phyloP scores from a whole-genome alignment of 2,329 filamentous ascomycete species.

The Talaromyces sp. region DNA sequence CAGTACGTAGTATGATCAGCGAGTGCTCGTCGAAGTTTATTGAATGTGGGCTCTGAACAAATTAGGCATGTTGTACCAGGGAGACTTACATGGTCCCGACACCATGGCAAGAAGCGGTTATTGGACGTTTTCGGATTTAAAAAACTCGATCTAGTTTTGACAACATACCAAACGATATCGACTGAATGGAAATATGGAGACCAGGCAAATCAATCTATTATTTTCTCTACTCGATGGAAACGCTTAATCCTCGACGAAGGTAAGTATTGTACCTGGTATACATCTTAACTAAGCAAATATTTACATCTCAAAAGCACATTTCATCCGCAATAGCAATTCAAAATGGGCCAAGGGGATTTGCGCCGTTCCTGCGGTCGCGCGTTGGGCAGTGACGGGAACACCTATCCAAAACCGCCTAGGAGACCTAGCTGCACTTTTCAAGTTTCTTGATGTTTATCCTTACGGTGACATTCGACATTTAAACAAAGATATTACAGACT shows the following conservation, averaged over 20 bases:
- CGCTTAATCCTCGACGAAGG: not conserved
- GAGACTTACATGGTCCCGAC: not conserved
- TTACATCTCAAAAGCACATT: not conserved
- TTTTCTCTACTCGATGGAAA: not conserved
- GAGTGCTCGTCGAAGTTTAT: not conserved
- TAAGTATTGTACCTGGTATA: not conserved
- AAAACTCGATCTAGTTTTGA: not conserved
- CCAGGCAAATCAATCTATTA: not conserved
- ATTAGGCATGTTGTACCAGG: not conserved
- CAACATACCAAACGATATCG: not conserved
- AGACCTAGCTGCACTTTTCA: not conserved
- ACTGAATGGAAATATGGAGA: not conserved
- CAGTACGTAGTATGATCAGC: not conserved
- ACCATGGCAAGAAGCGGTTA: not conserved
- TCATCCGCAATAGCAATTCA: not conserved
- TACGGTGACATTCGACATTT: not conserved
- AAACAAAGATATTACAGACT: not conserved
- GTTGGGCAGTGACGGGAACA: not conserved
- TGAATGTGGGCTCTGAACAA: not conserved
- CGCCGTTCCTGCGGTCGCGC: not conserved
- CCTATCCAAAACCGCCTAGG: not conserved
- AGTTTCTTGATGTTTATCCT: not conserved
- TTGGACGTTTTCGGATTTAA: not conserved
- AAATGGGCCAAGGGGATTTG: not conserved
- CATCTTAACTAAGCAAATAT: not conserved